These are phyloP conservation scores for Rubia balearica DNA, from an alignment of 305 asterid species.

Conservation along the genomic window DNA sequence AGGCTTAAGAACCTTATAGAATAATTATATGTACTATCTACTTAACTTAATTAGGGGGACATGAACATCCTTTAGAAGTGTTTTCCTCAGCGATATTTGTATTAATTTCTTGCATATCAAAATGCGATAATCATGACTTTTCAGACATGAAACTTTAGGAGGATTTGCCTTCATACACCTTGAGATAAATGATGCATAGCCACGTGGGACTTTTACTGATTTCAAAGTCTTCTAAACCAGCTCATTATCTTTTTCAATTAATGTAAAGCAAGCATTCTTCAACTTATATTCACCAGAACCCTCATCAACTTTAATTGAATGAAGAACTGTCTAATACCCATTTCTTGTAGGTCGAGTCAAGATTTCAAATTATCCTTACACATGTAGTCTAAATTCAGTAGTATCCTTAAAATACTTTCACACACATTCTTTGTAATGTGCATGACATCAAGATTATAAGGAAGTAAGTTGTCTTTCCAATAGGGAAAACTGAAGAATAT, in stretches of 20 bases:
- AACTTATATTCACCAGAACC: too few species aligned
- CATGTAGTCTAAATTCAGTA: neutral
- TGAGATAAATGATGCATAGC: neutral
- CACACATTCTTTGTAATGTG: neutral
- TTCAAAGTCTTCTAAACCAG: neutral
- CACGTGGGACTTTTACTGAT: neutral
- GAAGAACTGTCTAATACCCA: neutral
- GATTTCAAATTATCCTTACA: neutral
- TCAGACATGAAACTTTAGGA: neutral
- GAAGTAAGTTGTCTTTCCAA: neutral
- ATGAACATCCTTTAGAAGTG: neutral
- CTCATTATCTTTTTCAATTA: neutral
- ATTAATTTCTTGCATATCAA: neutral
- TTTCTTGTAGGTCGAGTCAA: neutral
- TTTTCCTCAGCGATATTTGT: neutral
- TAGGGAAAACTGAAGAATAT: neutral
- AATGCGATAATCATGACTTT: neutral
- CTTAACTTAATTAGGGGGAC: neutral
- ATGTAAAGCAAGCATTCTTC: neutral
- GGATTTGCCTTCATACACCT: neutral
- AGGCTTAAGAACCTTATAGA: neutral
- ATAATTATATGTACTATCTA: neutral
- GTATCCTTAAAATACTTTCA: neutral
- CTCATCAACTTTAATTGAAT: neutral
- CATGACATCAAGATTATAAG: neutral